Percentiles rank a stretch among this genome's conserved stretches.
phyloP scores from a whole-genome alignment of 2,329 filamentous ascomycete genomes.

The Botrytis cinerea region DNA sequence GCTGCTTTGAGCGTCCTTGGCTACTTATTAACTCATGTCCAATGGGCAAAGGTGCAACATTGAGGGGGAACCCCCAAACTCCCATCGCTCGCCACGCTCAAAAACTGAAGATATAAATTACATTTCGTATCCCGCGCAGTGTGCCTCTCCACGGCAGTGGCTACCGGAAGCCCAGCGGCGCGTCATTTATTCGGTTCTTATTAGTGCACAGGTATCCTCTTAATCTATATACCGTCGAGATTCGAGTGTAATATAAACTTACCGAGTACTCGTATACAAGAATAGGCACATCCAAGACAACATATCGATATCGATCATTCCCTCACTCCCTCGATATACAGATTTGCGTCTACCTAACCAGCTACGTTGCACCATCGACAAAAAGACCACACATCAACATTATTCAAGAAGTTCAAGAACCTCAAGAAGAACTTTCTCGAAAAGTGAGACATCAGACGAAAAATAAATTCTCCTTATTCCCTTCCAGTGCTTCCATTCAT shows the following conservation, averaged over 20 bases:
- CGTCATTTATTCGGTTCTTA: no score
- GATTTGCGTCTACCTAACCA: not conserved
- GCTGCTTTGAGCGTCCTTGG: not conserved
- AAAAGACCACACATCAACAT: not conserved
- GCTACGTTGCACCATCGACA: not conserved
- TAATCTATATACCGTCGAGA: no score
- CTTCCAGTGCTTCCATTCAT: not conserved
- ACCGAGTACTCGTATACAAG: not conserved
- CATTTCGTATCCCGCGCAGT: not conserved
- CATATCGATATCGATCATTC: not conserved
- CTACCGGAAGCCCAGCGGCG: no score
- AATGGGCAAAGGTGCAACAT: not conserved
- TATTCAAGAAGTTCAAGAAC: not conserved
- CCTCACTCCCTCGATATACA: not conserved
- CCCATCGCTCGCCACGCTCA: not conserved
- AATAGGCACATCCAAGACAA: not conserved
- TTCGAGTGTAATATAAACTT: not conserved
- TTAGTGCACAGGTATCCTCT: no score
- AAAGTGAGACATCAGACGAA: constrained; percentile 15
- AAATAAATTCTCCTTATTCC: not conserved
- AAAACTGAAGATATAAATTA: not conserved
- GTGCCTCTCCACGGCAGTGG: not conserved
- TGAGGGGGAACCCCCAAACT: not conserved
- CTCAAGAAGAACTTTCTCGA: not conserved
- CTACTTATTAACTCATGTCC: not conserved